Evolutionary conservation across 176 grass and related monocot genomes (phyloP), one percentile per base, ranked within the genome.

Genomic region (Carex pumila): DNA sequence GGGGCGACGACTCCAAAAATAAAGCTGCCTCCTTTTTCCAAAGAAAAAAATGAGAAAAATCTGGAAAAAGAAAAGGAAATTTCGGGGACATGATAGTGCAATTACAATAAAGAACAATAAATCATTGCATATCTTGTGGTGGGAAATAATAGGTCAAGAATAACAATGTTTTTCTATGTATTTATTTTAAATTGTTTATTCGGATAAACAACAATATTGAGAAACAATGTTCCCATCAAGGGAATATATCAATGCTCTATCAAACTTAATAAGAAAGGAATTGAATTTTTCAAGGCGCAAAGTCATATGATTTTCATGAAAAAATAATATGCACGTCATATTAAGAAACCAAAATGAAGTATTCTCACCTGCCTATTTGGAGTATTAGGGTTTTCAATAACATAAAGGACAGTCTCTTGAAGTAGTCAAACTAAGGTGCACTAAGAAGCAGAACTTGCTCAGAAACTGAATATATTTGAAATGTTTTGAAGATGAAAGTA

Each of bases 251-350:
- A 80, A 80, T 80, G 11, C 30, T 61, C 32, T 58, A 14, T 37
- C 10, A 45, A 62, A 81, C 36, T 36, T 61, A 63, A 81, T 62
- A 62, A 80, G 34, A 80, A 80, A 25, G 12, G 18, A 80, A 80
- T 2, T 80, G 76, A 80, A 79, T 17, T 32, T 34, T 58, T 58
- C 30, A 45, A 66, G 21, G 21, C 3, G 7, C 79, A 39, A 61
- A 81, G 7, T 29, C 30, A 37, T 41, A 81, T 15, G 31, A 81
- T 60, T 81, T 62, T 62, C 19, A 45, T 61, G 32, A 81, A 81
- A 49, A 7, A 21, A 31, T 25, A 6, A 47, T 45, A 62, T 50
- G 1, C 5, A 82, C 31, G 63, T 82, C 25, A 45, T 66, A 82
- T 52, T 81, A 65, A 62, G 8, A 64, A 22, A 64, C 37, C 65